These are phyloP conservation scores for Rhizopogon salebrosus DNA, from an alignment of 768 basidiomycete genomes.

Conservation along the genomic window DNA sequence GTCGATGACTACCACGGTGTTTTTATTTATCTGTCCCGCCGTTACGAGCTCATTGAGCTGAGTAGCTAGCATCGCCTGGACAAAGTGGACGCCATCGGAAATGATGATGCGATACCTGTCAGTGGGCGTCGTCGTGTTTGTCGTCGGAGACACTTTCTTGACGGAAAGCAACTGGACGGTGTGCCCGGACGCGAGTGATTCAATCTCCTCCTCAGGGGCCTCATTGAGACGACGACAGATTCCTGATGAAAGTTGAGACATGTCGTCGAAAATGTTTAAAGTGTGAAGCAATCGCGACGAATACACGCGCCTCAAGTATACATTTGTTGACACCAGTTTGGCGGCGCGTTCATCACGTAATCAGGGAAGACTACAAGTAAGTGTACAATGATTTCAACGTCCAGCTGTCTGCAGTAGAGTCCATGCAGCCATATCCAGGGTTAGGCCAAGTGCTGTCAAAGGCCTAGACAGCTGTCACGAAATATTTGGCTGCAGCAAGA, in stretches of 20 bases:
- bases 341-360: slow-evolving; percentile 8
- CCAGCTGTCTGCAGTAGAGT: no score
- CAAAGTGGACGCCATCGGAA: slow-evolving; percentile 82
- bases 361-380: no score
- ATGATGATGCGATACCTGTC: slow-evolving; percentile 80
- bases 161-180: slow-evolving; percentile 79
- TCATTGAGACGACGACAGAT: slow-evolving; percentile 46
- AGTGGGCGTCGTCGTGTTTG: slow-evolving; percentile 27
- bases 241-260: slow-evolving; percentile 54
- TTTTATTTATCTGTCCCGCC: slow-evolving; percentile 54
- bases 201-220: slow-evolving; percentile 27
- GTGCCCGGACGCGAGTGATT: slow-evolving; percentile 29
- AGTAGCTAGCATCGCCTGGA: slow-evolving; percentile 94
- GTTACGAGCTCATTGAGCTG: slow-evolving; percentile 77
- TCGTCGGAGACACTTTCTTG: slow-evolving; percentile 56
- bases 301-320: neutral
- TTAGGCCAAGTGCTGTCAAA: no score
- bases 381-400: neutral
- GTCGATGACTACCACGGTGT: slow-evolving; percentile 65
- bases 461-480: no score
- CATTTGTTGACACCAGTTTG: slow-evolving; percentile 6
- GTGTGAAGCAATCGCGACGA: neutral
- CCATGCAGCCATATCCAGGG: no score
- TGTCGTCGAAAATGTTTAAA: slow-evolving; percentile 16
- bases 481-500: no score